Percentiles rank a stretch among this genome's conserved stretches.
Evolutionary conservation across 1,139 yeast genomes (phyloP).

Genomic region (Kodamaea arcana): DNA sequence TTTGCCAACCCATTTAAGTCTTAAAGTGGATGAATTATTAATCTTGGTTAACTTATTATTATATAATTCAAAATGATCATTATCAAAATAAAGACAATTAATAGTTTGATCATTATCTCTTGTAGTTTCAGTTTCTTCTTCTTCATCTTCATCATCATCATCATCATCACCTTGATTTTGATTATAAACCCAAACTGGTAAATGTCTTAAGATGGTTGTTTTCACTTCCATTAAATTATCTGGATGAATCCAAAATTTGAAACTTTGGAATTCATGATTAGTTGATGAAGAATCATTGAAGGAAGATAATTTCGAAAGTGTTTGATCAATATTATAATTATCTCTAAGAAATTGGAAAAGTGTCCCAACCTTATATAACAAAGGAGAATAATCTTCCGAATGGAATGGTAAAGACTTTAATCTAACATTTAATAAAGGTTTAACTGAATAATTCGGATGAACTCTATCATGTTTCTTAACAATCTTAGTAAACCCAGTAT

Average conservation of each 20-base stretch:
- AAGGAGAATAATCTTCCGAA: constrained; percentile 91
- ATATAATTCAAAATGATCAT: constrained; percentile 75
- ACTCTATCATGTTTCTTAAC: constrained; percentile 94
- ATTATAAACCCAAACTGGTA: constrained; percentile 84
- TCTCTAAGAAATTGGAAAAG: constrained; percentile 79
- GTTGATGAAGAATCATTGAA: constrained; percentile 45
- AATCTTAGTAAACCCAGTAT: constrained; percentile 90
- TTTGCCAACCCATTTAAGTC: constrained; percentile 90
- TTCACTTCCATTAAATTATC: constrained; percentile 97
- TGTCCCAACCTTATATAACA: constrained; percentile 76
- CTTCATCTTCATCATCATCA: constrained; percentile 24
- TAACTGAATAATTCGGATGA: constrained; percentile 81
- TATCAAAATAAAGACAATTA: constrained; percentile 86
- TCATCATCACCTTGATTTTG: constrained; percentile 24
- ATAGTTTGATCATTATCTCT: constrained; percentile 67
- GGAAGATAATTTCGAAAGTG: constrained; percentile 42
- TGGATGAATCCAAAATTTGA: constrained; percentile 94
- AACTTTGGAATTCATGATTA: constrained; percentile 63
- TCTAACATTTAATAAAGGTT: constrained; percentile 83
- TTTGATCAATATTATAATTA: constrained; percentile 44
- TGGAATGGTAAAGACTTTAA: constrained; percentile 86
- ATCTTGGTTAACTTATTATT: constrained; percentile 75
- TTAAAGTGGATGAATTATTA: constrained; percentile 66
- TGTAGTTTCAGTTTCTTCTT: constrained; percentile 20
- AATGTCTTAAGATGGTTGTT: constrained; percentile 85